Evolutionary conservation across 2,329 filamentous ascomycete genomes (phyloP), one percentile per base, ranked within the genome.

Genomic region (Fonsecaea nubica): DNA sequence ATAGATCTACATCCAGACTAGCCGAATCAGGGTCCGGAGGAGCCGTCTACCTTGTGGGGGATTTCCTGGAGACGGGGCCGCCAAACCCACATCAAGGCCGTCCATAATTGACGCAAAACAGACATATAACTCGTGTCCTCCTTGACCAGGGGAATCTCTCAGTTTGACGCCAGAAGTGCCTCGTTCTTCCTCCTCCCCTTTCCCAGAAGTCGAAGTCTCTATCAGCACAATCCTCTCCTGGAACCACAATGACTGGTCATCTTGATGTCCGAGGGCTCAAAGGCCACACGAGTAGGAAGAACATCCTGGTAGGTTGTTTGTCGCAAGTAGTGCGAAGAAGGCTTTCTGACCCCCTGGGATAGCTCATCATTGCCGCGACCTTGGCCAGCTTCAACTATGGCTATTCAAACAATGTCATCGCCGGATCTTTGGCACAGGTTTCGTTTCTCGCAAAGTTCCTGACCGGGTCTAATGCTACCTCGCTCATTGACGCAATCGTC

Each of bases 311-410:
- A 18, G 5, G 58, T 61, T 7, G 15, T 13, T 3, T 13, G 35
- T 53, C 25, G 40, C 42, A 30, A n/a, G 2, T 9, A 32, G 36
- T 33, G 15, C 15, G 32, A 53, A 5, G 15, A 13, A 13, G 13
- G 21, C 10, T n/a, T n/a, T 12, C 48, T 53, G 48, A 53, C 18
- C 8, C 9, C 8, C 25, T 25, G 25, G 3, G 12, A 15, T 18
- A 65, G 63, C 15, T 61, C 48, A 66, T 66, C 54, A 7, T 68
- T 5, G 69, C 68, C 2, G 75, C 75, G 1, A 67, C 69, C 12
- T 57, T 76, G 4, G 75, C 72, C 3, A 72, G 74, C 38, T 76
- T 76, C 58, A 68, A 73, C 30, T 76, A 73, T 58, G 75, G 75
- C 50, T 76, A 73, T 63, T 68, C 72, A 10, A 73, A 71, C 59